These are phyloP conservation scores for Plasmopara muralis DNA, from an alignment of 352 stramenopile genomes.

Conservation along the genomic window DNA sequence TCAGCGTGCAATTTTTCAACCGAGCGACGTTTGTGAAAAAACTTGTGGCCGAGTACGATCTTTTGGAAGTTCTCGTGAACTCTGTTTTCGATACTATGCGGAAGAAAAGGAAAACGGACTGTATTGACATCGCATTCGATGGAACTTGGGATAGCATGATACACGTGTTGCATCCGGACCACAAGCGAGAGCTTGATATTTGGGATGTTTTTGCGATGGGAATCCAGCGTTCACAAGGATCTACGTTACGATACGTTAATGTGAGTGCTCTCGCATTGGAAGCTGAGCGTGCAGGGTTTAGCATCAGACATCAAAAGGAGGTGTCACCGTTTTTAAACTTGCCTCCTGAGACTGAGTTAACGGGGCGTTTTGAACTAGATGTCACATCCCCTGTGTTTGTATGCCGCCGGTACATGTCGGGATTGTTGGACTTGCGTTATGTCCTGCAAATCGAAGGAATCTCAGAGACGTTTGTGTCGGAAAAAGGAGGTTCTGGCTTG, in stretches of 20 bases:
- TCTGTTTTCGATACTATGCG: slow-evolving; percentile 69
- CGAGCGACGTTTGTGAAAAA: slow-evolving; percentile 93
- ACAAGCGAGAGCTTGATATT: slow-evolving; percentile 31
- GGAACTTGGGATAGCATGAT: slow-evolving; percentile 39
- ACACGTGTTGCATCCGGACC: slow-evolving; percentile 31
- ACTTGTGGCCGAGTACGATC: slow-evolving; percentile 60
- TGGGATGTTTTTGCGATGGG: slow-evolving; percentile 70
- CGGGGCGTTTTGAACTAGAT: slow-evolving; percentile 55
- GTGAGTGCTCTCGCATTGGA: slow-evolving; percentile 36
- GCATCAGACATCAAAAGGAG: slow-evolving; percentile 30
- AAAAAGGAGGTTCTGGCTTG: slow-evolving; percentile 48
- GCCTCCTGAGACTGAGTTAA: slow-evolving; percentile 49
- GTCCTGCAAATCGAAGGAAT: slow-evolving; percentile 97
- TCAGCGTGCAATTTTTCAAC: slow-evolving; percentile 99
- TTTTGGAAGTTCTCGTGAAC: slow-evolving; percentile 64
- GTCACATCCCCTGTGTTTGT: slow-evolving; percentile 89
- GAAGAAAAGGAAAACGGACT: slow-evolving; percentile 40
- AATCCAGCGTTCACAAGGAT: slow-evolving; percentile 38
- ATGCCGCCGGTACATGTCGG: slow-evolving; percentile 92
- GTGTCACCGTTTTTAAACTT: slow-evolving; percentile 48
- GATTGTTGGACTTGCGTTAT: slow-evolving; percentile 96
- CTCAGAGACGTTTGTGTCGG: slow-evolving; percentile 80
- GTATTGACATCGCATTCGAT: slow-evolving; percentile 41
- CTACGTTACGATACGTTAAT: slow-evolving; percentile 44
- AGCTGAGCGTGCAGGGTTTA: slow-evolving; percentile 32